A percentile compares a stretch with the other conserved stretches of the same genome.
These are phyloP conservation scores for Neurospora discreta DNA, from an alignment of 495 filamentous ascomycete genomes.

Conservation along the genomic window DNA sequence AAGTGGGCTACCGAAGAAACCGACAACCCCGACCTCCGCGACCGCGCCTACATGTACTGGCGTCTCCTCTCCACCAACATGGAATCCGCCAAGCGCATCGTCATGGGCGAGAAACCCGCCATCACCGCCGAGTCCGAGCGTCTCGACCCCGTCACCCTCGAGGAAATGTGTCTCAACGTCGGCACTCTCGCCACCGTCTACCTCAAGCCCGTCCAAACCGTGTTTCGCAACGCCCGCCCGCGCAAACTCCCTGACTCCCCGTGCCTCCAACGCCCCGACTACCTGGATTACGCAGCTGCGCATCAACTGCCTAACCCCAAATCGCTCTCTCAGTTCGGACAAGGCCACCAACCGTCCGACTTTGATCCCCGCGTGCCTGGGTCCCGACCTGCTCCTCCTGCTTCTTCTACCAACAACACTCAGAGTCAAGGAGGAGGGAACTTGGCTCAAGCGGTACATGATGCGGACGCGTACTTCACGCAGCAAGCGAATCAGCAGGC, in stretches of 20 bases:
- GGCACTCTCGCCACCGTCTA: slow-evolving; percentile 99
- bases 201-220: slow-evolving; percentile 93
- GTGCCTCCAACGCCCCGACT: slow-evolving; percentile 60
- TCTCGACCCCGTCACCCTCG: slow-evolving; percentile 70
- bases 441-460: slow-evolving; percentile 60
- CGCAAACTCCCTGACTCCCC: slow-evolving; percentile 62
- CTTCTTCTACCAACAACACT: not conserved
- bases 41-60: slow-evolving; percentile 98
- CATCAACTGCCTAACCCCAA: slow-evolving; percentile 23
- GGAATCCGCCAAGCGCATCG: slow-evolving; percentile 77
- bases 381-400: slow-evolving; percentile 2
- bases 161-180: slow-evolving; percentile 76
- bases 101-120: slow-evolving; percentile 86
- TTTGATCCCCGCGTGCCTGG: slow-evolving; percentile 21
- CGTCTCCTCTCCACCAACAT: slow-evolving; percentile 89
- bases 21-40: slow-evolving; percentile 94
- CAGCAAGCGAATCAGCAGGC: slow-evolving; percentile 29
- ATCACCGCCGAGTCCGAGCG: slow-evolving; percentile 90
- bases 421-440: slow-evolving; percentile 21
- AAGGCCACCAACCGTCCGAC: slow-evolving; percentile 32
- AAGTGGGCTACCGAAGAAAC: slow-evolving; percentile 87
- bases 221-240: slow-evolving; percentile 78
- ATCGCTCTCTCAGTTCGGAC: slow-evolving; percentile 39
- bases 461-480: slow-evolving; percentile 80
- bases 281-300: slow-evolving; percentile 18